Conservation (phyloP, 1,284 basidiomycete species). For the Sphagnurus paluster region DNA sequence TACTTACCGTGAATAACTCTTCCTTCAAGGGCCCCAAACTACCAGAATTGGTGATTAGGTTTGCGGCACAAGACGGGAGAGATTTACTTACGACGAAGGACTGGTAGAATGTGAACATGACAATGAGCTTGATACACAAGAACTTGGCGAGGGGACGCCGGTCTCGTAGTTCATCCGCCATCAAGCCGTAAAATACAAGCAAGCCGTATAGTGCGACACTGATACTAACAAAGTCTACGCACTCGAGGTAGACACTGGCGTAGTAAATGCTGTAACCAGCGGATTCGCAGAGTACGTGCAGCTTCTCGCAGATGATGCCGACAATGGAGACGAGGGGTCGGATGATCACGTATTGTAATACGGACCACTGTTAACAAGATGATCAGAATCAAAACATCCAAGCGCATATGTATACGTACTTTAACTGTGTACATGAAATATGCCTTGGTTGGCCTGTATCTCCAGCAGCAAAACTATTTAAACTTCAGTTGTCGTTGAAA, state of each 20-base stretch:
- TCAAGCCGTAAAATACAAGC: slow-evolving; percentile 80
- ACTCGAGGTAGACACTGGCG: slow-evolving; percentile 71
- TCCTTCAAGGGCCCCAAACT: slow-evolving; percentile 64
- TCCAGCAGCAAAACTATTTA: slow-evolving; percentile 67
- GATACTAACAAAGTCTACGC: slow-evolving; percentile 77
- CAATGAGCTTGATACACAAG: slow-evolving; percentile 79
- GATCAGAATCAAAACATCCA: background rate
- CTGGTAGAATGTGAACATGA: slow-evolving; percentile 86
- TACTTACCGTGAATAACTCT: slow-evolving; percentile 57
- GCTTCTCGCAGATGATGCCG: slow-evolving; percentile 73
- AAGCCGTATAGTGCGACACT: slow-evolving; percentile 80
- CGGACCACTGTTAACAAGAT: slow-evolving; percentile 58
- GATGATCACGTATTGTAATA: slow-evolving; percentile 83
- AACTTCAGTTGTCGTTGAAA: no score
- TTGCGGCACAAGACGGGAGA: background rate
- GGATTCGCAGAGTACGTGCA: slow-evolving; percentile 65
- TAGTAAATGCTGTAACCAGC: slow-evolving; percentile 60
- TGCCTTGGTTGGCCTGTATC: slow-evolving; percentile 80
- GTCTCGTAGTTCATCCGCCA: slow-evolving; percentile 73
- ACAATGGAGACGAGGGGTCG: slow-evolving; percentile 70
- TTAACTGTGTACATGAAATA: slow-evolving; percentile 91
- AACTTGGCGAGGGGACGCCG: slow-evolving; percentile 84
- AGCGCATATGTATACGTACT: slow-evolving; percentile 33
- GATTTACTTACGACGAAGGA: slow-evolving; percentile 58
- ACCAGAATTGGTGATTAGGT: background rate